These are phyloP conservation scores for Gastrolobium villosum DNA, from an alignment of 306 rosid species.

Conservation along the genomic window DNA sequence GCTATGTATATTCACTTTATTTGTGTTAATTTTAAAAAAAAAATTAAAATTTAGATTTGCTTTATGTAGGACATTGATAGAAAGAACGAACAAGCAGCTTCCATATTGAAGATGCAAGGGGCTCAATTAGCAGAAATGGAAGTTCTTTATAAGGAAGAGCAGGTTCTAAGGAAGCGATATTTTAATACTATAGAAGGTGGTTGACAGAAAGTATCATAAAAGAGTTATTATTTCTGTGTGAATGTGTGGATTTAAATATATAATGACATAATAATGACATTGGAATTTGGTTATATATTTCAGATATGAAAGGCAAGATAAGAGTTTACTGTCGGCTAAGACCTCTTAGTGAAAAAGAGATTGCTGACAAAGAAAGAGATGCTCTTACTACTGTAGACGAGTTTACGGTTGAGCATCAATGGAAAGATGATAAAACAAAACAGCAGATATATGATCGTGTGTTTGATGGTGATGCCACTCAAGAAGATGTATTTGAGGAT, in stretches of 20 bases:
- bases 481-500: conserved; percentile 91
- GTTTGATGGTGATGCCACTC: conserved; percentile 76
- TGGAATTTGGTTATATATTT: conserved; percentile 38
- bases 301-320: conserved; percentile 99
- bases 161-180: conserved; percentile 89
- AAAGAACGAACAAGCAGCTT: conserved; percentile 94
- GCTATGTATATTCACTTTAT: background rate
- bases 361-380: conserved; percentile 62
- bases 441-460: conserved; percentile 89
- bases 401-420: conserved; percentile 89
- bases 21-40: conserved; percentile 21
- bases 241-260: conserved; percentile 25
- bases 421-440: conserved; percentile 87
- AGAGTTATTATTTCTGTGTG: background rate
- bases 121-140: conserved; percentile 93
- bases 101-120: conserved; percentile 92
- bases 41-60: conserved; percentile 25
- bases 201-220: background rate
- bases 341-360: conserved; percentile 85
- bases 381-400: conserved; percentile 68
- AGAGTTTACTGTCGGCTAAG: conserved; percentile 91
- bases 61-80: conserved; percentile 88
- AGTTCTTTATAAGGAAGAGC: conserved; percentile 92
- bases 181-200: conserved; percentile 94
- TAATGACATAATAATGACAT: conserved; percentile 18